Base-by-base conservation (phyloP, 176 grass and related monocot species). In the Oryza rufipogon region DNA sequence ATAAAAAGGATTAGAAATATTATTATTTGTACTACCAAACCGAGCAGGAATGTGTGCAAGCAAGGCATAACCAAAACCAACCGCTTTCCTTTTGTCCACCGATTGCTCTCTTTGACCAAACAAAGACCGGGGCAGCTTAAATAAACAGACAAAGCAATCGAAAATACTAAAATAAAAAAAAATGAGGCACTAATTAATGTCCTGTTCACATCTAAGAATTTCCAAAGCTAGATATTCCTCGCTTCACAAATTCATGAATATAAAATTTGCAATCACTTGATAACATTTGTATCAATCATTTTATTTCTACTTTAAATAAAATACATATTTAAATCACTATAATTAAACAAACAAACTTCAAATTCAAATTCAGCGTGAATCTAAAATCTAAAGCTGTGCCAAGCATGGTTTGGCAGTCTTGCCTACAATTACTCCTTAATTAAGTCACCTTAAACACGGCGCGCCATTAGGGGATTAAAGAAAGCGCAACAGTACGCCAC, bases 71-170 rank as follows among this genome's bases (percentile, higher is more conserved):
- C 69, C 70, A 46, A 58, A 14, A 12, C 68, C 58, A 23, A 23
- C 20, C 58, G 58, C 58, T 63, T 63, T 19, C n/a, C 49, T 60
- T 13, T 22, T 19, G 7, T 26, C 14, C 52, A 9, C 32, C 71
- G 73, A 83, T 33, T 19, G 79, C 68, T 77, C 56, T 14, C 36
- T 90, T 79, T 83, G 88, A 90, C 84, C 79, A 79, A 26, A 47
- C 60, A 41, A 73, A 68, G 84, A 74, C 84, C 74, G 73, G 15
- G 64, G 82, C 41, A 28, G 34, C 60, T 56, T 28, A 72, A 3
- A 36, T 8, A 34, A 75, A 68, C 56, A 82, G 17, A 58, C 17
- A 58, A 58, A 90, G 67, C 71, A 73, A 60, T 32, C 2, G 7
- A n/a, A 38, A 68, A 69, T 9, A 32, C 30, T 32, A 32, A 32